A percentile compares a stretch with the other conserved stretches of the same genome.
Conservation (phyloP, 1,284 basidiomycete genomes). For the Ustilago shanxiensis region DNA sequence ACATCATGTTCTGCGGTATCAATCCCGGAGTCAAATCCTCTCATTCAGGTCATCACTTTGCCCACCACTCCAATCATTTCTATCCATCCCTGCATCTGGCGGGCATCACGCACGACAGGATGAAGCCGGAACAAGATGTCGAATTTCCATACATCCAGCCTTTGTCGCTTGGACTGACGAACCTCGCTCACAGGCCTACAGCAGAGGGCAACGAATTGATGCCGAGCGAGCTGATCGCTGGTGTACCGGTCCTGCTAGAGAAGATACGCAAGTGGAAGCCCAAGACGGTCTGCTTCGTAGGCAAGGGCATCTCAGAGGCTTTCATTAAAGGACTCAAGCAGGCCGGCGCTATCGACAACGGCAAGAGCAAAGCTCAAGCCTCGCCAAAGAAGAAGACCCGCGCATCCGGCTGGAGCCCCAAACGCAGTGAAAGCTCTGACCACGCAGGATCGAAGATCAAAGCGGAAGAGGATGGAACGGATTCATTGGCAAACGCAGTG, state of each 20-base stretch:
- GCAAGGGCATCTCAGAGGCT: conserved; percentile 51
- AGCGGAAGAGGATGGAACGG: conserved; percentile 3
- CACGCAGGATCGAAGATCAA: conserved; percentile 1
- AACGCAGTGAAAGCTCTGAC: background rate
- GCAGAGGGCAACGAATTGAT: conserved; percentile 49
- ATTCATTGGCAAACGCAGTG: background rate
- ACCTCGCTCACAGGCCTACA: conserved; percentile 42
- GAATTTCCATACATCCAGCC: conserved; percentile 32
- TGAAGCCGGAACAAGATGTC: conserved; percentile 46
- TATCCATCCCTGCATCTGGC: conserved; percentile 44
- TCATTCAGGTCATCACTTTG: conserved; percentile 46
- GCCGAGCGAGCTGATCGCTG: conserved; percentile 42
- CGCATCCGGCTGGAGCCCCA: background rate
- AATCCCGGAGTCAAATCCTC: conserved; percentile 54
- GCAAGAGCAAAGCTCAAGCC: conserved; percentile 3
- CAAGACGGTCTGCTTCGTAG: conserved; percentile 44
- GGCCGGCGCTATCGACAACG: conserved; percentile 23
- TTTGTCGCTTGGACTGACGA: conserved; percentile 46
- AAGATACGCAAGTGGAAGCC: conserved; percentile 43
- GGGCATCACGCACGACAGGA: conserved; percentile 44
- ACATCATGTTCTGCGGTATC: conserved; percentile 57
- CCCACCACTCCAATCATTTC: conserved; percentile 55
- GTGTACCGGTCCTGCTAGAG: conserved; percentile 40
- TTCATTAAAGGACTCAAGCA: conserved; percentile 43
- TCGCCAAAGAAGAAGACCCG: background rate